phyloP scores from a whole-genome alignment of 1,139 yeast species.

The Hemisphaericaspora lyxosophila region DNA sequence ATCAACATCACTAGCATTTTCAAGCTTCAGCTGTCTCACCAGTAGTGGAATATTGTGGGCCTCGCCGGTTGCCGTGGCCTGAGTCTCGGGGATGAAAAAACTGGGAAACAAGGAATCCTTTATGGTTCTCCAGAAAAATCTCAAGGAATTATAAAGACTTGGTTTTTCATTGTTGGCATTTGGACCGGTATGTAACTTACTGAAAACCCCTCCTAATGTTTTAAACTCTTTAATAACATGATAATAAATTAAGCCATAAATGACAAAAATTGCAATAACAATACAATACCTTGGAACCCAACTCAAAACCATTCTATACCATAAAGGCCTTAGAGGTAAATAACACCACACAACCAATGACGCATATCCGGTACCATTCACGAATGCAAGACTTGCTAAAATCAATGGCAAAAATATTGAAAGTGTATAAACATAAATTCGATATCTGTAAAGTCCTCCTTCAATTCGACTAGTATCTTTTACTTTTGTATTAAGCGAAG shows the following conservation, averaged over 20 bases:
- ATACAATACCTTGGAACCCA: conserved; percentile 83
- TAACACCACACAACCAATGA: conserved; percentile 80
- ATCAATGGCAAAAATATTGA: conserved; percentile 64
- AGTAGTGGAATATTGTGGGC: not conserved
- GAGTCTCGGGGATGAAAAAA: conserved; percentile 28
- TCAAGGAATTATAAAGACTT: conserved; percentile 37
- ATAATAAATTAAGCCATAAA: conserved; percentile 71
- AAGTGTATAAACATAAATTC: conserved; percentile 59
- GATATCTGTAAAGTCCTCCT: conserved; percentile 70
- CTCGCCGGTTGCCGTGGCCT: not conserved
- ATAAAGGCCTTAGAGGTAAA: conserved; percentile 67
- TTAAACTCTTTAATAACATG: conserved; percentile 67
- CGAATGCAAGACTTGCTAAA: conserved; percentile 74
- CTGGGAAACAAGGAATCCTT: conserved; percentile 30
- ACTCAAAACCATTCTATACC: conserved; percentile 73
- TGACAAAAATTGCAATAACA: conserved; percentile 57
- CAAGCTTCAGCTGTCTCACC: conserved; percentile 5
- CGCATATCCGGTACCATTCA: conserved; percentile 52
- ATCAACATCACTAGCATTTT: conserved; percentile 7
- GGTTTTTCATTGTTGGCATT: conserved; percentile 24
- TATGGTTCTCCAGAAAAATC: conserved; percentile 26
- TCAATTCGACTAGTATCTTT: conserved; percentile 42
- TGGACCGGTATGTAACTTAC: conserved; percentile 25
- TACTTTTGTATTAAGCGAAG: conserved; percentile 48
- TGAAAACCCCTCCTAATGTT: conserved; percentile 48